phyloP scores from a whole-genome alignment of 352 stramenopile genomes.

The Globisporangium solare region DNA sequence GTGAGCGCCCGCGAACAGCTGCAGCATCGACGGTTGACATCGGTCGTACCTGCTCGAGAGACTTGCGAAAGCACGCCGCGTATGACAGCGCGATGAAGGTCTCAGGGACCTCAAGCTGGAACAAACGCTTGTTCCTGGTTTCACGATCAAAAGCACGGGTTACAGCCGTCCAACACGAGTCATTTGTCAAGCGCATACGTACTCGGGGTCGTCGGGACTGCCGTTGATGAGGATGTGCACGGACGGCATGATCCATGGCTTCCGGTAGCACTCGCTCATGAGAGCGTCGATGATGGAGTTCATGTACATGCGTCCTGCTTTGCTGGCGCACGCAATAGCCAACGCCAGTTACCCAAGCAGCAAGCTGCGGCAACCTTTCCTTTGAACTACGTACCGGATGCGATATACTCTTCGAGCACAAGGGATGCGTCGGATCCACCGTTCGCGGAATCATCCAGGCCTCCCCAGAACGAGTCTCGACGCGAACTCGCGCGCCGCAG shows the following conservation, averaged over 20 bases:
- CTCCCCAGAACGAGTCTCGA: conserved; percentile 38
- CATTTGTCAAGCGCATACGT: conserved; percentile 7
- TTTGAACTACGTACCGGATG: conserved; percentile 27
- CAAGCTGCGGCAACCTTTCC: not conserved
- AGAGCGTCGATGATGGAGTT: conserved; percentile 68
- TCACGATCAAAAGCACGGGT: not conserved
- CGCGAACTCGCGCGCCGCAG: conserved; percentile 29
- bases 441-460: conserved; percentile 24
- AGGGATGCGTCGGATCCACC: conserved; percentile 31
- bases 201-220: conserved; percentile 52
- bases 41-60: conserved; percentile 55
- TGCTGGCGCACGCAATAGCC: not conserved
- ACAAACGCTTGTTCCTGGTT: conserved; percentile 49
- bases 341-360: not conserved
- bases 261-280: conserved; percentile 77
- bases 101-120: conserved; percentile 56
- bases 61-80: conserved; percentile 60
- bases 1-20: not conserved
- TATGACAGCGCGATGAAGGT: conserved; percentile 48
- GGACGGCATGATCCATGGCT: conserved; percentile 68
- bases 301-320: conserved; percentile 64
- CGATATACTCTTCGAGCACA: conserved; percentile 68
- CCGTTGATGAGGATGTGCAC: conserved; percentile 63
- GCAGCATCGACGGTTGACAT: not conserved
- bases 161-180: not conserved